A percentile compares a stretch with the other conserved stretches of the same genome.
Evolutionary conservation across 345 rosid species (phyloP).

Genomic region (Lenwebbia sp.): DNA sequence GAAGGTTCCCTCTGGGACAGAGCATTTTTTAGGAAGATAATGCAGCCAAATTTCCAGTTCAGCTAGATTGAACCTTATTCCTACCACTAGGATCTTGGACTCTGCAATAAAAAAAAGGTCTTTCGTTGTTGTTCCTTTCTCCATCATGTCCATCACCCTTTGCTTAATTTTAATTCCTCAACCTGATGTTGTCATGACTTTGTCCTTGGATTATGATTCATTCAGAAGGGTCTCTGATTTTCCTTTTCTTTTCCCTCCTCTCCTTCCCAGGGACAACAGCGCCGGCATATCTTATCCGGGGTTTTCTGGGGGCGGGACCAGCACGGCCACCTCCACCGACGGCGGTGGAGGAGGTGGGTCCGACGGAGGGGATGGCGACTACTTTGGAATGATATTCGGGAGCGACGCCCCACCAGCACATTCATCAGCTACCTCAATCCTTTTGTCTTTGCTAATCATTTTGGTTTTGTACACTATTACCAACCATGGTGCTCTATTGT

Average conservation of each 20-base stretch:
- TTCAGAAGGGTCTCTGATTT: not conserved
- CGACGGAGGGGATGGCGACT: constrained; percentile 13
- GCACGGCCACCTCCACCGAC: not conserved
- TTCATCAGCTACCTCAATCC: constrained; percentile 6
- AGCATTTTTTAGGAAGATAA: not conserved
- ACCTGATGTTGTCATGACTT: not conserved
- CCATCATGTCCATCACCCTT: not conserved
- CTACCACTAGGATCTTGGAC: not conserved
- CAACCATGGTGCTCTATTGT: constrained; percentile 17
- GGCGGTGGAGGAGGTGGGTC: constrained; percentile 15
- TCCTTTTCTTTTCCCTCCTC: not conserved
- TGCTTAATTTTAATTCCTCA: not conserved
- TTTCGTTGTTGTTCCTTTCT: not conserved
- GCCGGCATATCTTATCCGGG: constrained; percentile 36
- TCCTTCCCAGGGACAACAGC: constrained; percentile 28
- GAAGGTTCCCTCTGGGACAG: not conserved
- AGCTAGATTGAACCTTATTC: not conserved
- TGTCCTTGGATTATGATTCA: not conserved
- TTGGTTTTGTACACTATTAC: constrained; percentile 22
- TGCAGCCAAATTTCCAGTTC: not conserved
- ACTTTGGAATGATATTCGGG: constrained; percentile 68
- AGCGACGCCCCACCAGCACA: constrained; percentile 26
- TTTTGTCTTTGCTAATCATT: constrained; percentile 37
- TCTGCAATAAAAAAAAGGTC: not conserved
- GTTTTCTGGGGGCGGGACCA: constrained; percentile 26